These are phyloP conservation scores for Jackrogersella minutella DNA, from an alignment of 495 filamentous ascomycete species.

Conservation along the genomic window DNA sequence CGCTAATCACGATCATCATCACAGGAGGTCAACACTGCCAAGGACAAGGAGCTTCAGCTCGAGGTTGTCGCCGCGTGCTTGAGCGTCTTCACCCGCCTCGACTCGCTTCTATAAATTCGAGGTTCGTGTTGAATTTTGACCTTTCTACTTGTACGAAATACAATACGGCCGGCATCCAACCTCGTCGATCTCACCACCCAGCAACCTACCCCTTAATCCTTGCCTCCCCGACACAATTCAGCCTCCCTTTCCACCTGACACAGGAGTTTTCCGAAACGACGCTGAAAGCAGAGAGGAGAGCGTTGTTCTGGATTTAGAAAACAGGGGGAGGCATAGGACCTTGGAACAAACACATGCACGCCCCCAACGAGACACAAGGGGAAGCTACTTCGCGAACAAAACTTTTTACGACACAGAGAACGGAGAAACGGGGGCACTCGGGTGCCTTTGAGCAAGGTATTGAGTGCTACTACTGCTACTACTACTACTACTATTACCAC, in stretches of 20 bases:
- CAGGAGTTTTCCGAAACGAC: neutral
- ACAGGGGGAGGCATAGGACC: slow-evolving; percentile 4
- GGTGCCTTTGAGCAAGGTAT: neutral
- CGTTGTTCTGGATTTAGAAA: slow-evolving; percentile 28
- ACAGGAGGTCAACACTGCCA: slow-evolving; percentile 77
- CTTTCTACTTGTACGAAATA: slow-evolving; percentile 22
- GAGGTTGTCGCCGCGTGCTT: slow-evolving; percentile 97
- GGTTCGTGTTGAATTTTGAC: neutral
- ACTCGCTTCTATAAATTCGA: slow-evolving; percentile 79
- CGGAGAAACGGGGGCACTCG: neutral
- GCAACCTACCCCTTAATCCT: slow-evolving; percentile 2
- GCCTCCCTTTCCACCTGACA: neutral
- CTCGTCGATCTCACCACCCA: neutral
- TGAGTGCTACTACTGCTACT: neutral
- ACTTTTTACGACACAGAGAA: neutral
- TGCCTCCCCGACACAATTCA: slow-evolving; percentile 8
- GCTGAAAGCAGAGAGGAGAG: slow-evolving; percentile 3
- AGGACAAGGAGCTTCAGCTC: slow-evolving; percentile 93
- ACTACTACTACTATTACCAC: neutral
- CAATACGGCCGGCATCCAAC: slow-evolving; percentile 22
- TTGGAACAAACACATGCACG: no score
- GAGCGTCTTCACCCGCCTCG: slow-evolving; percentile 95
- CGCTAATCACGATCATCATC: slow-evolving; percentile 2
- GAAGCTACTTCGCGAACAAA: neutral
- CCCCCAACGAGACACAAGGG: neutral